Evolutionary conservation across 176 grass and related monocot genomes (phyloP).

Genomic region (Ensete glaucum): DNA sequence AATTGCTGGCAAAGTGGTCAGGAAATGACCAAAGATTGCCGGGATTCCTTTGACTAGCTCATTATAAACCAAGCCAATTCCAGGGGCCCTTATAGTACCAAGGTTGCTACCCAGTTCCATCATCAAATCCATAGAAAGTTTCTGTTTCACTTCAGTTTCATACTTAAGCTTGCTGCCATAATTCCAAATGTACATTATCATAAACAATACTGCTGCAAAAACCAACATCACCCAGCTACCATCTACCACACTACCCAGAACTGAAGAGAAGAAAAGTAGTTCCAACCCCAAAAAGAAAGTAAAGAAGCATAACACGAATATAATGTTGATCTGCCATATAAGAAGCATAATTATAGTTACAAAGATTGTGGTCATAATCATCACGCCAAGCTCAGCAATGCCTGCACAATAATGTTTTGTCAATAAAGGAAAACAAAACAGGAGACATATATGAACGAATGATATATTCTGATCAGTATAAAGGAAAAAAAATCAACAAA

Average conservation of each 20-base stretch:
- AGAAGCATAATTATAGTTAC: conserved; percentile 97
- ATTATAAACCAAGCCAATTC: conserved; percentile 94
- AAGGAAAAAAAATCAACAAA: background rate
- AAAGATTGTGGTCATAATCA: conserved; percentile 93
- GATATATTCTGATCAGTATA: background rate
- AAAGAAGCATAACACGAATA: conserved; percentile 70
- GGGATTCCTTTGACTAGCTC: conserved; percentile 90
- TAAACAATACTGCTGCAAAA: conserved; percentile 69
- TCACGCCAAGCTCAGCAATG: conserved; percentile 87
- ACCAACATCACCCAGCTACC: conserved; percentile 95
- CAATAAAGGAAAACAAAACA: background rate
- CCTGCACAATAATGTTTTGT: conserved; percentile 34
- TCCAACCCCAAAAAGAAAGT: conserved; percentile 75
- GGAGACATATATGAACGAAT: background rate
- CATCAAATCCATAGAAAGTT: conserved; percentile 83
- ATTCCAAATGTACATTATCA: conserved; percentile 93
- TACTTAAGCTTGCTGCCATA: conserved; percentile 95
- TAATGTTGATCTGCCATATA: conserved; percentile 98
- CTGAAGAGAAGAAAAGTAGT: conserved; percentile 88
- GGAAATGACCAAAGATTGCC: conserved; percentile 89
- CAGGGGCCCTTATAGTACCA: conserved; percentile 85
- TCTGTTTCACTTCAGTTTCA: conserved; percentile 93
- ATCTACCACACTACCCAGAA: conserved; percentile 65
- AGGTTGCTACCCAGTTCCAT: conserved; percentile 78
- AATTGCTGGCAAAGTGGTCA: conserved; percentile 87